Base-by-base conservation (phyloP, 176 grass and related monocot species). In the Phoenix dactylifera region DNA sequence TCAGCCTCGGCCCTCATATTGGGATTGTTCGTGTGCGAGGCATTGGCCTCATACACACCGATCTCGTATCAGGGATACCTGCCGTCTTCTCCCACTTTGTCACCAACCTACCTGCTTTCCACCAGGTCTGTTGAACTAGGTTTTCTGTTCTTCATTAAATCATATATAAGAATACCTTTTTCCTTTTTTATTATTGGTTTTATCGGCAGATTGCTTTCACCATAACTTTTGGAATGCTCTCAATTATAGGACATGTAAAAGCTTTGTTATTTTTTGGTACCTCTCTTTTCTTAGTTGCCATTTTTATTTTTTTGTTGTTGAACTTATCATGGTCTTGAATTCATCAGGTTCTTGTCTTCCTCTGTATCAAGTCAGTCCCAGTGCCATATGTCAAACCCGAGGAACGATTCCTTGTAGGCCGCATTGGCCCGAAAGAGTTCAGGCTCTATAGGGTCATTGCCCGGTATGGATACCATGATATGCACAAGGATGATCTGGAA, bases 41-140 rank as follows among this genome's bases (percentile, higher is more conserved):
- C 56, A 88, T 98, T 30, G 93, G 93, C 9, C 76, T 98, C 63
- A 83, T 98, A 32, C 87, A 98, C 49, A 86, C 84, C 0, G 87
- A 98, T 66, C 76, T 98, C 0, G 93, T 88, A n/a, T 85, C 84
- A 0, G 93, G 93, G 58, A 86, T 98, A 28, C 93, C 93, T 0
- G 87, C 93, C 1, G 85, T 98, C 32, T 98, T 98, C 67, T 89
- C 93, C 2, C 93, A 92, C 79, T 98, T 98, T 22, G 88, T 98
- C 57, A 98, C 93, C 24, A 98, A 92, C 64, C 71, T 98, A 1
- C 87, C 93, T 39, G 93, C 93, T 32, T 98, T 98, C 66, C 93
- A 98, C 51, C 81, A 98, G 87, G 93, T 92, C 16, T 7, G 49
- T 18, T 72, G 6, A 53, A 15, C 1, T 5, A 58, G 9, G 9